Evolutionary conservation across 2,329 filamentous ascomycete species (phyloP).

Genomic region (Diplocarpon rosae): DNA sequence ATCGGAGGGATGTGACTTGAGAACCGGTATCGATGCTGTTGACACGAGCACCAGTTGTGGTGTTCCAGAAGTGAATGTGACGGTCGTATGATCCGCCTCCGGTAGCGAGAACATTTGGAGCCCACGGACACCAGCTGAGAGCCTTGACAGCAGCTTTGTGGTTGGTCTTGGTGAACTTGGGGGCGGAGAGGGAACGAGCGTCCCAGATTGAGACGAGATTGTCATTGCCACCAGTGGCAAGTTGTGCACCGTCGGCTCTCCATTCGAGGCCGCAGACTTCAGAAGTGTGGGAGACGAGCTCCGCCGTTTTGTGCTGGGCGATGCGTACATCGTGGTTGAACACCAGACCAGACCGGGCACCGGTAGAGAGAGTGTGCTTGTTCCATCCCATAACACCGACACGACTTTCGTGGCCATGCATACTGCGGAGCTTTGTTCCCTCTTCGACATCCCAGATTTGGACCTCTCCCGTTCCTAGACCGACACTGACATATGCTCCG

Average conservation of each 20-base stretch:
- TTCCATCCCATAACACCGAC: constrained; percentile 99
- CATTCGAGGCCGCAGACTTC: constrained; percentile 98
- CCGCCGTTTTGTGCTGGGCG: constrained; percentile 93
- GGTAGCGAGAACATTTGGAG: constrained; percentile 90
- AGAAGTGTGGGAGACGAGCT: constrained; percentile 92
- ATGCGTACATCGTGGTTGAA: constrained; percentile 98
- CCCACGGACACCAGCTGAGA: constrained; percentile 97
- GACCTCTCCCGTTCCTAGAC: constrained; percentile 88
- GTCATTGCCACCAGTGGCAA: constrained; percentile 96
- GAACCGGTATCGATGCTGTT: constrained; percentile 99
- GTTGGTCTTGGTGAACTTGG: constrained; percentile 99
- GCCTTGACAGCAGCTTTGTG: constrained; percentile 98
- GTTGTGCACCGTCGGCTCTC: constrained; percentile 91
- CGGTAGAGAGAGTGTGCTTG: constrained; percentile 94
- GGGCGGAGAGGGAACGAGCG: constrained; percentile 79
- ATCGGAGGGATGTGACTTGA: constrained; percentile 90
- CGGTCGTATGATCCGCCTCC: constrained; percentile 94
- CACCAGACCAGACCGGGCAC: constrained; percentile 85
- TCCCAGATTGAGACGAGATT: constrained; percentile 99
- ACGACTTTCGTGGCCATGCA: constrained; percentile 94
- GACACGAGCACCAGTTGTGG: constrained; percentile 88
- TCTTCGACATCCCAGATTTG: constrained; percentile 99
- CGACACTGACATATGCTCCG: constrained; percentile 90
- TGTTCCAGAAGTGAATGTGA: constrained; percentile 99
- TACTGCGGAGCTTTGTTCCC: constrained; percentile 89